Evolutionary conservation across 2,329 filamentous ascomycete genomes (phyloP).

Genomic region (Talaromyces amestolkiae): DNA sequence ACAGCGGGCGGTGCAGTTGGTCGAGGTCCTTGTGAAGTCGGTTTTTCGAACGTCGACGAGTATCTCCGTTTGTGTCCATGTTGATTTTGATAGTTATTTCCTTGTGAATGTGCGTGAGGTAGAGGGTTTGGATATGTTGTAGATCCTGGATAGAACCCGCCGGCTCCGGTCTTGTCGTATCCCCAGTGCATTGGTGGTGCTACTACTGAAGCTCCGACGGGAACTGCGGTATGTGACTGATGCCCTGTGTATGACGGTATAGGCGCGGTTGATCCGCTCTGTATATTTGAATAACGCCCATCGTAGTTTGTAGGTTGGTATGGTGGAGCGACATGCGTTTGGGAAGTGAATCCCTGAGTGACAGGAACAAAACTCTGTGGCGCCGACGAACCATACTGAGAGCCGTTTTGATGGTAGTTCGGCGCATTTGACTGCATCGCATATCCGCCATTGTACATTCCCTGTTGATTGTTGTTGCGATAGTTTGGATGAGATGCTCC

Average conservation of each 20-base stretch:
- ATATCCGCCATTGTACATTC: slow-evolving; percentile 29
- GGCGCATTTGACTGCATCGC: slow-evolving; percentile 23
- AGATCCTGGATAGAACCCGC: slow-evolving; percentile 46
- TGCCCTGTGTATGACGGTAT: background rate
- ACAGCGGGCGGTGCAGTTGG: slow-evolving; percentile 43
- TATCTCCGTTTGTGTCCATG: slow-evolving; percentile 38
- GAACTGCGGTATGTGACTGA: background rate
- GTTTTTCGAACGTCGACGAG: slow-evolving; percentile 37
- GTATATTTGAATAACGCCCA: background rate
- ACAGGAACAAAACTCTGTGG: slow-evolving; percentile 17
- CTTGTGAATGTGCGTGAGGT: slow-evolving; percentile 25
- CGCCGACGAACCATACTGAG: background rate
- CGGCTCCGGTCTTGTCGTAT: slow-evolving; percentile 51
- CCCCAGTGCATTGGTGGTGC: slow-evolving; percentile 57
- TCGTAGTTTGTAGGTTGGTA: slow-evolving; percentile 8
- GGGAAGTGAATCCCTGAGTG: slow-evolving; percentile 26
- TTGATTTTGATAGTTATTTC: slow-evolving; percentile 24
- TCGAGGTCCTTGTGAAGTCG: slow-evolving; percentile 30
- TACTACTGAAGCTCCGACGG: slow-evolving; percentile 41
- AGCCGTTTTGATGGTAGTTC: background rate
- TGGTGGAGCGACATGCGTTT: background rate
- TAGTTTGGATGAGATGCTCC: slow-evolving; percentile 29
- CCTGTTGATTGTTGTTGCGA: slow-evolving; percentile 22
- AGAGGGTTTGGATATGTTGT: slow-evolving; percentile 26
- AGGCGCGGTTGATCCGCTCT: background rate